Conservation (phyloP, 176 grass and related monocot genomes). For the Eremochloa ophiuroides region DNA sequence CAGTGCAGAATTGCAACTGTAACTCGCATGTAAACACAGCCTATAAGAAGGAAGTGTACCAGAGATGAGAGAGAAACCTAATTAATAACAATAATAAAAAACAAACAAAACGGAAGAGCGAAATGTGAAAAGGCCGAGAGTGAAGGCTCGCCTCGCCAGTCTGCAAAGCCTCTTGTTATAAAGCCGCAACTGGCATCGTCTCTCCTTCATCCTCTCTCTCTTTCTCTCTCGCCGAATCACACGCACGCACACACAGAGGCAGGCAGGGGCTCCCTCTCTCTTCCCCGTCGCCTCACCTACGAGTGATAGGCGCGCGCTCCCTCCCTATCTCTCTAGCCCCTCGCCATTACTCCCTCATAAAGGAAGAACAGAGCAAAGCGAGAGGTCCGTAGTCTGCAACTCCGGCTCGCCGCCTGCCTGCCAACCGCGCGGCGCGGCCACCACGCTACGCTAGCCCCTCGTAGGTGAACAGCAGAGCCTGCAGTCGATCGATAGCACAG, state of each 20-base stretch:
- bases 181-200: conserved; percentile 24
- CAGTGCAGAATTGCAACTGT: too few relatives aligned
- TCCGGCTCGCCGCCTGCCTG: conserved; percentile 12
- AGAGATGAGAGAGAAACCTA: neutral
- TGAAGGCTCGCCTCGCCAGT: neutral
- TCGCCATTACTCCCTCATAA: conserved; percentile 41
- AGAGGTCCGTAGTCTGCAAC: neutral
- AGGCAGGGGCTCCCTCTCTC: neutral
- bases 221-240: neutral
- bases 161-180: conserved; percentile 20
- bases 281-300: conserved; percentile 9
- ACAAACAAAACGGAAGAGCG: neutral
- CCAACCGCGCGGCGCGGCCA: conserved; percentile 33
- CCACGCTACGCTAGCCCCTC: conserved; percentile 18
- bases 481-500: conserved; percentile 37
- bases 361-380: conserved; percentile 16
- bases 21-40: too few relatives aligned
- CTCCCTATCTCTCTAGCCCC: neutral
- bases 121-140: neutral
- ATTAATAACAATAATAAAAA: neutral
- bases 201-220: neutral
- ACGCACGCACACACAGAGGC: neutral
- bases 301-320: neutral
- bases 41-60: neutral
- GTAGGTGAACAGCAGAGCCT: conserved; percentile 3